These are phyloP conservation scores for Paecilomyces dactylethromorphus DNA, from an alignment of 2,329 filamentous ascomycete species.

Conservation along the genomic window DNA sequence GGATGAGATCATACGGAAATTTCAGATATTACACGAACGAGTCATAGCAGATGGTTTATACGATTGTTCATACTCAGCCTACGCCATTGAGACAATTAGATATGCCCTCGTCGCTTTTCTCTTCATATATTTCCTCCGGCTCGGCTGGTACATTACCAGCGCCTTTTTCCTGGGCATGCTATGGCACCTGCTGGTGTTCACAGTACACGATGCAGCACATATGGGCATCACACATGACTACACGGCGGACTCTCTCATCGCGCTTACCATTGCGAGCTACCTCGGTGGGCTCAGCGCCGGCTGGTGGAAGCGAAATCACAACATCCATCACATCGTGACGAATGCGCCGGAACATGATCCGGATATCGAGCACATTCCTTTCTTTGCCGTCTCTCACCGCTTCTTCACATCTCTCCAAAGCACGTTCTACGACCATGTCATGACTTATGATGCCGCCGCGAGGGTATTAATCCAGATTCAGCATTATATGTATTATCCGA, in stretches of 20 bases:
- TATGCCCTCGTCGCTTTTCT: constrained; percentile 62
- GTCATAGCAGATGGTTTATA: constrained; percentile 72
- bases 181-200: constrained; percentile 1
- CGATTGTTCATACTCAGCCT: constrained; percentile 74
- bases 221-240: constrained; percentile 96
- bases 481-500: constrained; percentile 73
- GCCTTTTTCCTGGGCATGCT: constrained; percentile 48
- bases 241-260: constrained; percentile 73
- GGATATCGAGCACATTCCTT: constrained; percentile 85
- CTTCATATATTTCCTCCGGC: constrained; percentile 54
- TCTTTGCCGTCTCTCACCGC: constrained; percentile 80
- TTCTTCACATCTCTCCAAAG: constrained; percentile 67
- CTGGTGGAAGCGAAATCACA: constrained; percentile 97
- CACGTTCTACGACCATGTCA: constrained; percentile 75
- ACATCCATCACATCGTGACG: constrained; percentile 94
- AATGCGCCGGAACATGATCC: constrained; percentile 94
- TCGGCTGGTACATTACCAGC: constrained; percentile 62
- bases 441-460: constrained; percentile 70
- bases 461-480: constrained; percentile 65
- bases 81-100: constrained; percentile 65
- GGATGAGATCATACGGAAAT: constrained; percentile 68
- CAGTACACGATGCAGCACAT: constrained; percentile 67
- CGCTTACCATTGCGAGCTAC: constrained; percentile 85
- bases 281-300: constrained; percentile 82
- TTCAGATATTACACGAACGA: constrained; percentile 66